phyloP scores from a whole-genome alignment of 768 basidiomycete species.

The Termitomyces titanicus region DNA sequence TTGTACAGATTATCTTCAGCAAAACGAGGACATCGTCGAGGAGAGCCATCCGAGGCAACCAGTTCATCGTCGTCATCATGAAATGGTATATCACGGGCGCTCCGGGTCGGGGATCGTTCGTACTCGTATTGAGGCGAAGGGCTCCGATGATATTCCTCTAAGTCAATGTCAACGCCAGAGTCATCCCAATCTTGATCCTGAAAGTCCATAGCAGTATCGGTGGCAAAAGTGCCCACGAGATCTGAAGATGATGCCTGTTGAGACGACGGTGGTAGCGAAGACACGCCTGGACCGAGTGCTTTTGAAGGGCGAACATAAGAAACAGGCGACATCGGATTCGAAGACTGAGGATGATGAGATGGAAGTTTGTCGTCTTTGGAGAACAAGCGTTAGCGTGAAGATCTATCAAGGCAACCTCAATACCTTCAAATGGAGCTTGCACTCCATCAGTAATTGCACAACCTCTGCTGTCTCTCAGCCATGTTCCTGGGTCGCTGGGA shows the following conservation, averaged over 20 bases:
- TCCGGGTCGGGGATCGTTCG: background rate
- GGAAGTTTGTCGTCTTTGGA: background rate
- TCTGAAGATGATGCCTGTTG: conserved; percentile 7
- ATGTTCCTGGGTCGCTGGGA: background rate
- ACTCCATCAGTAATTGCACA: background rate
- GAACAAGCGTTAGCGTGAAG: background rate
- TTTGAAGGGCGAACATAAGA: background rate
- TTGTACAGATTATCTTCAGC: conserved; percentile 29
- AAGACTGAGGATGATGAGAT: background rate
- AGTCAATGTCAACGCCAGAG: background rate
- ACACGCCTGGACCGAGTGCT: background rate
- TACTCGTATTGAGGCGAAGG: background rate
- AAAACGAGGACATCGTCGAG: conserved; percentile 2
- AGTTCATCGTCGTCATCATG: background rate
- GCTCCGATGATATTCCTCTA: background rate
- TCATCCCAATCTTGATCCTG: background rate
- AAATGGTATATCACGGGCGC: background rate
- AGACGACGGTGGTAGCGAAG: conserved; percentile 12
- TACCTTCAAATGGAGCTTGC: background rate
- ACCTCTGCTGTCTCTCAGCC: background rate
- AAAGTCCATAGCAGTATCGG: background rate
- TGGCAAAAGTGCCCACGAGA: background rate
- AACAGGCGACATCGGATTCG: background rate
- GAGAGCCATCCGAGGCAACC: background rate
- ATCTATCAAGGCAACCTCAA: background rate